Percentiles rank a stretch among this genome's conserved stretches.
Conservation (phyloP, 2,329 filamentous ascomycete species). For the Diaporthe citrichinensis region DNA sequence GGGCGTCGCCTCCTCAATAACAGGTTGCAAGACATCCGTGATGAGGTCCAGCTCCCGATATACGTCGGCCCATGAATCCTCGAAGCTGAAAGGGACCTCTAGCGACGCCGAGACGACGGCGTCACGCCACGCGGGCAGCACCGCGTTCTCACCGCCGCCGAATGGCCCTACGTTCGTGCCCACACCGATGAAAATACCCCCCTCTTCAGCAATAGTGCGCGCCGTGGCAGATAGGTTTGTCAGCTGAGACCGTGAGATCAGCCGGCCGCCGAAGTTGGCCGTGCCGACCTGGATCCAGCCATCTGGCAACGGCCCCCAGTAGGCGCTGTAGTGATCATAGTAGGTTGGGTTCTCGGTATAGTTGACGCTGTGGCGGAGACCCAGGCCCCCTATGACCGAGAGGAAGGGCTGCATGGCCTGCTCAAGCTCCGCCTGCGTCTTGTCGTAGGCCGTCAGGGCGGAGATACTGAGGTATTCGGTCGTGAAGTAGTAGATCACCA, state of each 20-base stretch:
- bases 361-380: conserved; percentile 45
- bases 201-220: conserved; percentile 28
- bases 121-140: conserved; percentile 56
- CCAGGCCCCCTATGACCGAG: conserved; percentile 44
- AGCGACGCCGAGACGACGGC: conserved; percentile 52
- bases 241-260: conserved; percentile 51
- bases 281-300: conserved; percentile 51
- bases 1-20: conserved; percentile 52
- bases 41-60: conserved; percentile 48
- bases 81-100: conserved; percentile 47
- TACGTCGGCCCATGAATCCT: conserved; percentile 46
- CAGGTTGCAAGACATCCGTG: conserved; percentile 50
- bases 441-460: conserved; percentile 49
- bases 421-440: conserved; percentile 46
- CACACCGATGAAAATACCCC: conserved; percentile 40
- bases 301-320: conserved; percentile 54
- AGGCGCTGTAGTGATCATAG: conserved; percentile 51
- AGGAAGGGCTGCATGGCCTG: conserved; percentile 50
- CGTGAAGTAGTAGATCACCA: conserved; percentile 47
- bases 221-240: conserved; percentile 32
- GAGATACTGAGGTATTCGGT: conserved; percentile 44
- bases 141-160: conserved; percentile 51
- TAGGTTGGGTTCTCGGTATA: conserved; percentile 49
- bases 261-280: conserved; percentile 53
- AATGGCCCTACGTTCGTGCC: conserved; percentile 39